Evolutionary conservation across 345 rosid species (phyloP), one percentile per base, ranked within the genome.

Genomic region (Odontarrhena argentea): DNA sequence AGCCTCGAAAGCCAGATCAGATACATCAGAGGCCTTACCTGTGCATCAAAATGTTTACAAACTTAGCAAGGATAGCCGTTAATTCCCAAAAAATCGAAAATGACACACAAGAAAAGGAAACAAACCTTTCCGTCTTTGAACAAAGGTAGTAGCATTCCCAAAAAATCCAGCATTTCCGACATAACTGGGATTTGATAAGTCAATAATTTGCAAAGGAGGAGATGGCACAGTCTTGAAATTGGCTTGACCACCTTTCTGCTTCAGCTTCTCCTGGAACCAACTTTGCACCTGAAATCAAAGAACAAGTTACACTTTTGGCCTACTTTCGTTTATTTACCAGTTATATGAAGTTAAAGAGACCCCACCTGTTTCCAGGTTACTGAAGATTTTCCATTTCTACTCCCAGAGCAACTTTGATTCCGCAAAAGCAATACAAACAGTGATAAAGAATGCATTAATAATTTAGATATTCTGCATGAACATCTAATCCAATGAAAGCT

Each of bases 1-100:
- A 59, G 95, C 98, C 82, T 92, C 98, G 75, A 78, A 92, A 68
- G 79, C 77, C 63, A 89, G 69, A 44, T 84, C 96, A 62, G 84
- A 47, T 8, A 82, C 72, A 76, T 86, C 88, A 30, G 80, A 62
- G 25, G 65, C 42, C 61, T 50, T 74, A 22, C 57, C 63, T 75
- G 71, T 63, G 50, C 36, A 58, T 44, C 57, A 67, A 54, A 53
- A 36, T 14, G 26, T 48, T 54, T 26, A 55, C 18, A 28, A 43
- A 60, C 18, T 65, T 9, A 69, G 8, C 13, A 10, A 35, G 3
- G 30, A 49, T 14, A 32, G 6, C 22, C 24, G 22, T 30, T 12
- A 61, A 36, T 10, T 44, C 9, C 65, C 65, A 55, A 28, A 15
- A 47, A 12, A 8, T 50, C 10, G 48, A 32, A 69, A 59, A 46